Conservation (phyloP, 2,329 filamentous ascomycete species). For the Fusarium acutatum region DNA sequence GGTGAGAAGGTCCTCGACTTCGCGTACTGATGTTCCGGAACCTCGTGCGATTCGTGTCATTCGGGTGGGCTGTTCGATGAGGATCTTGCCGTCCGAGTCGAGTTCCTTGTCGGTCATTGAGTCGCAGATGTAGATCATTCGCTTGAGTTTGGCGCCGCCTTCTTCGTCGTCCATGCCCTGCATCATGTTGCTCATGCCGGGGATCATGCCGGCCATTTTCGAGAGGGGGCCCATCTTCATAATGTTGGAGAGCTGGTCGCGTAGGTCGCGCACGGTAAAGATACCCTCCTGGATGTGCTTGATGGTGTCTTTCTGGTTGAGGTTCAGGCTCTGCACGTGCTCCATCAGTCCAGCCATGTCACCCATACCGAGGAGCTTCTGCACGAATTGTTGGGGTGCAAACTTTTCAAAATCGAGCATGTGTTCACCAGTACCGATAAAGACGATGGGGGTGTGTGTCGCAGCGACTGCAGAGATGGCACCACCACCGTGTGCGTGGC, state of each 20-base stretch:
- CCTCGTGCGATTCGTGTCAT: conserved; percentile 93
- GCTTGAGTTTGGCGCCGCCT: conserved; percentile 89
- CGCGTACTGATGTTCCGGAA: conserved; percentile 87
- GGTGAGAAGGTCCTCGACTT: conserved; percentile 96
- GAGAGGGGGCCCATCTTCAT: conserved; percentile 99
- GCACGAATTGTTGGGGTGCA: conserved; percentile 90
- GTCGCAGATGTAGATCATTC: conserved; percentile 99
- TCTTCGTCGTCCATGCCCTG: conserved; percentile 97
- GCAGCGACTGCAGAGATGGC: conserved; percentile 97
- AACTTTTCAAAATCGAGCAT: conserved; percentile 95
- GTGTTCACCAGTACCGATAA: conserved; percentile 97
- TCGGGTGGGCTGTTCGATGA: conserved; percentile 88
- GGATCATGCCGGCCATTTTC: conserved; percentile 99
- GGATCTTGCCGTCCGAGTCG: conserved; percentile 93
- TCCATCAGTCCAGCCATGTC: conserved; percentile 95
- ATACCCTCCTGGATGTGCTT: conserved; percentile 98
- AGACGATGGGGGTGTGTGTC: conserved; percentile 96
- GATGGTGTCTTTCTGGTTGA: conserved; percentile 98
- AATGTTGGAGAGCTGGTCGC: conserved; percentile 95
- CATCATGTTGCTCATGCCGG: conserved; percentile 92
- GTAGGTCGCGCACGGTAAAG: conserved; percentile 92
- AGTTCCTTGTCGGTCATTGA: conserved; percentile 97
- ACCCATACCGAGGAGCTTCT: conserved; percentile 95
- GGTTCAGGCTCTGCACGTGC: conserved; percentile 93
- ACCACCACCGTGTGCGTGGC: conserved; percentile 93